Conservation (phyloP, 768 basidiomycete genomes). For the Lyophyllum semitale region DNA sequence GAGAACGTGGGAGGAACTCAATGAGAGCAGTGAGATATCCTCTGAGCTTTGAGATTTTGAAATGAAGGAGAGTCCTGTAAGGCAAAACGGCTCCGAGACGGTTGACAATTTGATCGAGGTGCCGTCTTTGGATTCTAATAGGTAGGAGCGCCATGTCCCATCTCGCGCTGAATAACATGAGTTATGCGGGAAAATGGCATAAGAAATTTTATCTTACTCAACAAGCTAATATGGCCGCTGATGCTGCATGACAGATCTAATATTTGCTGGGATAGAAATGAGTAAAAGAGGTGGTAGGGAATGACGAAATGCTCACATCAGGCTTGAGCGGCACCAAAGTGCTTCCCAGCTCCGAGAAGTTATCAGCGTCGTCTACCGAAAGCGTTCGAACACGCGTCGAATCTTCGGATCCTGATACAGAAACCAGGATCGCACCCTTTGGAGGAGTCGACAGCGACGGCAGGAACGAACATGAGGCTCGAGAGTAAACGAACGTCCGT, state of each 20-base stretch:
- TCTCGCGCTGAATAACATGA: constrained; percentile 35
- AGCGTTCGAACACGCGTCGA: constrained; percentile 30
- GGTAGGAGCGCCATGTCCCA: constrained; percentile 44
- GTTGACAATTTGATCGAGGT: constrained; percentile 24
- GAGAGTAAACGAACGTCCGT: constrained; percentile 29
- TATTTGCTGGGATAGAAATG: constrained; percentile 32
- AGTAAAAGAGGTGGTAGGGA: constrained; percentile 5
- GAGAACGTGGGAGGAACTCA: constrained; percentile 60
- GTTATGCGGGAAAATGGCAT: neutral
- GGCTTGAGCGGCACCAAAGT: constrained; percentile 29
- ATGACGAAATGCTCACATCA: constrained; percentile 25
- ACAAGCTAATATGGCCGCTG: constrained; percentile 49
- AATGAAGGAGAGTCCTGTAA: constrained; percentile 32
- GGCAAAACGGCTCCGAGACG: constrained; percentile 28
- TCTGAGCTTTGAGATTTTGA: constrained; percentile 17
- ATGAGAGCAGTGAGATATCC: constrained; percentile 42
- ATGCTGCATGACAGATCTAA: constrained; percentile 42
- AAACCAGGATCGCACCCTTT: constrained; percentile 24
- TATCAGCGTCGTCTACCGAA: constrained; percentile 31
- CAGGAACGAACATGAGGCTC: constrained; percentile 30
- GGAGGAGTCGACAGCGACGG: constrained; percentile 20
- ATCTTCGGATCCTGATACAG: constrained; percentile 22
- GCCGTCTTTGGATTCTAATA: constrained; percentile 27
- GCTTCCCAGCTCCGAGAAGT: constrained; percentile 28
- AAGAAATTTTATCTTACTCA: constrained; percentile 37